Percentiles rank a stretch among this genome's conserved stretches.
Conservation (phyloP, 169 alveolate species). For the Plasmodium billcollinsi region DNA sequence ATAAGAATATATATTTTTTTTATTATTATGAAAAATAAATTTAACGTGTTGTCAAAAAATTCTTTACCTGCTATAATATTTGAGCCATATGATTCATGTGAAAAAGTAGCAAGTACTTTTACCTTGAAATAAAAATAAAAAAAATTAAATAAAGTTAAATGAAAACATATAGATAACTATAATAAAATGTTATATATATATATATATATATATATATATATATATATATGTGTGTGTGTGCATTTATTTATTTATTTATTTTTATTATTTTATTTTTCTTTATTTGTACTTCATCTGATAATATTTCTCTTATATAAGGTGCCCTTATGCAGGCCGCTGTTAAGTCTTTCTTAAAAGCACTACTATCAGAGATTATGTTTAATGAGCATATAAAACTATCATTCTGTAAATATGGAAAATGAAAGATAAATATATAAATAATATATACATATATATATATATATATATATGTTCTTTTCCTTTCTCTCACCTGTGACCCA, state of each 20-base stretch:
- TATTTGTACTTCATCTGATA: slow-evolving; percentile 42
- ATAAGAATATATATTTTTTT: background rate
- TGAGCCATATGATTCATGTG: slow-evolving; percentile 37
- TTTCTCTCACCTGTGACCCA: slow-evolving; percentile 53
- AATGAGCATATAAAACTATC: slow-evolving; percentile 72
- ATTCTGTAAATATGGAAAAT: slow-evolving; percentile 19
- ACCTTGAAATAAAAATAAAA: slow-evolving; percentile 10
- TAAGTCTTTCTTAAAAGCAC: slow-evolving; percentile 34
- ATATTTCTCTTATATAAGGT: slow-evolving; percentile 46
- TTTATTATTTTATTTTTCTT: background rate
- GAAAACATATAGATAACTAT: background rate
- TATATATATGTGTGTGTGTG: no score
- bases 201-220: background rate
- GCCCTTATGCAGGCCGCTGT: slow-evolving; percentile 66
- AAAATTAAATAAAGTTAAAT: background rate
- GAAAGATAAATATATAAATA: background rate
- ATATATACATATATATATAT: background rate
- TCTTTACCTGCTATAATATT: slow-evolving; percentile 52
- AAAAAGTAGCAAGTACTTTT: slow-evolving; percentile 48
- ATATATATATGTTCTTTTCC: background rate
- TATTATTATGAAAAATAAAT: background rate
- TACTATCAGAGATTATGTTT: slow-evolving; percentile 26
- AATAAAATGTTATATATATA: background rate
- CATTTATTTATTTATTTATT: background rate
- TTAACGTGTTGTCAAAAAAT: background rate